Conservation (phyloP, 2,329 filamentous ascomycete species). For the Verruconis gallopava region DNA sequence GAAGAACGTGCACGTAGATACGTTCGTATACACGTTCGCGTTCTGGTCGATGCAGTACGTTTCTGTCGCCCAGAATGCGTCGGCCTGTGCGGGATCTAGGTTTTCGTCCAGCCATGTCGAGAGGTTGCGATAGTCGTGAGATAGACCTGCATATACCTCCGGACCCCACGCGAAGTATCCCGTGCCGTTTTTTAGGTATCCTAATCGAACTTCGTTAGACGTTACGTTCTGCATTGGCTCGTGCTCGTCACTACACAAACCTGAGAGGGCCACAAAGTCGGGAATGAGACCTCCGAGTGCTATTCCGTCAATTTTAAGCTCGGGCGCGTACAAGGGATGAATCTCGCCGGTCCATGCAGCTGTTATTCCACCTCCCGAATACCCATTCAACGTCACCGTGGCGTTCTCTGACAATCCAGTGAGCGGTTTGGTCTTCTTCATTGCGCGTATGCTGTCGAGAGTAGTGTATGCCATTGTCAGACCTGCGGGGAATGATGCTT, state of each 20-base stretch:
- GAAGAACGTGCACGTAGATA: constrained; percentile 3
- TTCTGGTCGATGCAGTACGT: constrained; percentile 1
- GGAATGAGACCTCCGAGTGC: constrained; percentile 8
- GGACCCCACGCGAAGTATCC: background rate
- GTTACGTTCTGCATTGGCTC: no score
- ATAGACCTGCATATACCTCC: constrained; percentile 2
- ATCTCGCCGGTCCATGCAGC: constrained; percentile 6
- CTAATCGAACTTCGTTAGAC: constrained; percentile 17
- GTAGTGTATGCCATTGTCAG: constrained; percentile 3
- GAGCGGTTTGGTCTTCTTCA: constrained; percentile 3
- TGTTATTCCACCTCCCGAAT: constrained; percentile 3
- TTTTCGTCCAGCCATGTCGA: constrained; percentile 5
- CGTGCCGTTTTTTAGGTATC: background rate
- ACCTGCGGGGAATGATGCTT: constrained; percentile 1
- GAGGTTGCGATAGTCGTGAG: constrained; percentile 7
- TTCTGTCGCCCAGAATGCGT: background rate
- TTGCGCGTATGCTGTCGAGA: constrained; percentile 7
- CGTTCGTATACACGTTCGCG: constrained; percentile 2
- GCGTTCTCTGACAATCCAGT: constrained; percentile 2
- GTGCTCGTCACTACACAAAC: no score
- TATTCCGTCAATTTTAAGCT: constrained; percentile 8
- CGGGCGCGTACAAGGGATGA: constrained; percentile 7
- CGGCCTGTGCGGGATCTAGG: constrained; percentile 1
- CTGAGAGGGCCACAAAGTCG: no score
- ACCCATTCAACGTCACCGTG: constrained; percentile 6